These are phyloP conservation scores for Brassica carinata DNA, from an alignment of 345 rosid species.

Conservation along the genomic window DNA sequence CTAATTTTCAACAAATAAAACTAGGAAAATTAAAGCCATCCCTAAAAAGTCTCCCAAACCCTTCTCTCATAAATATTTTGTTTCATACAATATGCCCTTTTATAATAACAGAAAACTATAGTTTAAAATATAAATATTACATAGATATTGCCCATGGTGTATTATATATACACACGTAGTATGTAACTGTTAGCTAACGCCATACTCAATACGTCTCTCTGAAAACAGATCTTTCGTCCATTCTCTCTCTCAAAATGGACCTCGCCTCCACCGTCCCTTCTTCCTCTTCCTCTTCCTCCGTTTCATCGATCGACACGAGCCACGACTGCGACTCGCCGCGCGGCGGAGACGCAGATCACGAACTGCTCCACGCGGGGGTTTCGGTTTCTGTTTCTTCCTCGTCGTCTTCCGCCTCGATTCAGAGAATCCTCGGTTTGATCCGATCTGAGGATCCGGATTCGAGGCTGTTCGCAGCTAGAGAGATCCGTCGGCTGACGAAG, in stretches of 20 bases:
- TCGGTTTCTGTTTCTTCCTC: conserved; percentile 34
- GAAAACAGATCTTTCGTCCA: conserved; percentile 24
- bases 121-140: neutral
- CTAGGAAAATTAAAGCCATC: conserved; percentile 22
- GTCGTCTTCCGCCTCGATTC: conserved; percentile 53
- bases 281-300: conserved; percentile 36
- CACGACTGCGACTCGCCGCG: conserved; percentile 58
- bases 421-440: conserved; percentile 55
- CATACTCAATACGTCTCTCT: conserved; percentile 28
- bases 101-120: neutral
- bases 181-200: conserved; percentile 66
- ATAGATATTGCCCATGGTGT: conserved; percentile 13
- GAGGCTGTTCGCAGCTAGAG: conserved; percentile 76
- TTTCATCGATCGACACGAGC: conserved; percentile 47
- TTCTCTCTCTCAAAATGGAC: conserved; percentile 31
- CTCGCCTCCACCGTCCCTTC: conserved; percentile 32
- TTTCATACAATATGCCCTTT: neutral
- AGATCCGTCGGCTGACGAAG: conserved; percentile 90
- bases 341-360: conserved; percentile 47
- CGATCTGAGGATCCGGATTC: conserved; percentile 55
- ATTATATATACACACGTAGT: conserved; percentile 30
- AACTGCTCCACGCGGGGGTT: conserved; percentile 40
- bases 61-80: conserved; percentile 6
- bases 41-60: conserved; percentile 10
- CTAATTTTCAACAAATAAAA: neutral